A percentile compares a stretch with the other conserved stretches of the same genome.
Evolutionary conservation across 2,329 filamentous ascomycete genomes (phyloP).

Genomic region (Diplocarpon rosae): DNA sequence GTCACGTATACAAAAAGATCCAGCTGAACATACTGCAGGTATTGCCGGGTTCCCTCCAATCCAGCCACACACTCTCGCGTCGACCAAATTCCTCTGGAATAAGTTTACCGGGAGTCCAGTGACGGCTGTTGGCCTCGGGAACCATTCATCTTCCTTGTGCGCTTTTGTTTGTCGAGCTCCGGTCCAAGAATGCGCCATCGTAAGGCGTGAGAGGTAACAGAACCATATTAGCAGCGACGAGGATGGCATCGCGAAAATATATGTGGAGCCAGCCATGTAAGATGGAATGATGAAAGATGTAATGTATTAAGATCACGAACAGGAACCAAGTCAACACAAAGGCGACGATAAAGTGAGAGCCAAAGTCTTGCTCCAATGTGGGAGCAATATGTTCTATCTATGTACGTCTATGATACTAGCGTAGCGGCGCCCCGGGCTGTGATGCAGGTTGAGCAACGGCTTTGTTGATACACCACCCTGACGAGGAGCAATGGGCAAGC

Average conservation of each 20-base stretch:
- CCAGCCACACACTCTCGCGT: slow-evolving; percentile 25
- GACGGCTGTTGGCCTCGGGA: slow-evolving; percentile 20
- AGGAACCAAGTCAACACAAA: not conserved
- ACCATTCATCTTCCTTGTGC: slow-evolving; percentile 21
- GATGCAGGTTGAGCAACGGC: slow-evolving; percentile 1
- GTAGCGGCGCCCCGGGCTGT: slow-evolving; percentile 8
- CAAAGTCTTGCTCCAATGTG: not conserved
- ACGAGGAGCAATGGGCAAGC: not conserved
- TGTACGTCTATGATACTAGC: not conserved
- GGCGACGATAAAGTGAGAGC: not conserved
- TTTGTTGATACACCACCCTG: not conserved
- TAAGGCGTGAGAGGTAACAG: slow-evolving; percentile 12
- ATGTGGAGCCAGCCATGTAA: slow-evolving; percentile 17
- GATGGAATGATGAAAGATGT: slow-evolving; percentile 4
- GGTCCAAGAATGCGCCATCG: slow-evolving; percentile 20
- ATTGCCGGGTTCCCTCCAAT: slow-evolving; percentile 16
- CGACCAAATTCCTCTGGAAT: slow-evolving; percentile 19
- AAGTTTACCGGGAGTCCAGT: slow-evolving; percentile 14
- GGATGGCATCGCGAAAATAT: slow-evolving; percentile 23
- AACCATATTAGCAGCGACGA: slow-evolving; percentile 18
- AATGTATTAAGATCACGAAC: not conserved
- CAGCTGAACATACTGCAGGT: slow-evolving; percentile 18
- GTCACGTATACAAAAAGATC: slow-evolving; percentile 25
- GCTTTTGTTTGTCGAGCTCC: slow-evolving; percentile 17
- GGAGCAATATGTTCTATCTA: slow-evolving; percentile 2